A percentile compares a stretch with the other conserved stretches of the same genome.
Evolutionary conservation across 441 rosid species (phyloP).

Genomic region (Arabidopsis hybrid): DNA sequence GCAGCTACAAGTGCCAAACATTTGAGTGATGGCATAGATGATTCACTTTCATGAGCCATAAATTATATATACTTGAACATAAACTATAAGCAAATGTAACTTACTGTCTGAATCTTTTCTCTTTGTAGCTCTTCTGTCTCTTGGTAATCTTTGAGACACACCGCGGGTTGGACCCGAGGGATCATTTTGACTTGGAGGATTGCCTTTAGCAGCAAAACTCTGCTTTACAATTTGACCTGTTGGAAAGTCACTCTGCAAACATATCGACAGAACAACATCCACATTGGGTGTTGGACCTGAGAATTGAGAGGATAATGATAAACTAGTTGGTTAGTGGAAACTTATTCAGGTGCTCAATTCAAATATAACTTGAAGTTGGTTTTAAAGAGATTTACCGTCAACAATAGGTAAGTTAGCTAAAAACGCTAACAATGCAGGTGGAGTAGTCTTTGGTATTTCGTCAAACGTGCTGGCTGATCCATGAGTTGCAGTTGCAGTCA

Average conservation of each 20-base stretch:
- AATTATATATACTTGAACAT: not conserved
- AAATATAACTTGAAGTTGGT: constrained; percentile 19
- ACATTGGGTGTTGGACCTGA: constrained; percentile 84
- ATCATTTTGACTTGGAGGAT: constrained; percentile 67
- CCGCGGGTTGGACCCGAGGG: constrained; percentile 68
- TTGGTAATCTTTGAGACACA: constrained; percentile 70
- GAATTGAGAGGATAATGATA: constrained; percentile 10
- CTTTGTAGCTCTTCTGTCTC: constrained; percentile 69
- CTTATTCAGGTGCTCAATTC: constrained; percentile 14
- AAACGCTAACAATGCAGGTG: constrained; percentile 77
- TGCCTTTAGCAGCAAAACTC: constrained; percentile 51
- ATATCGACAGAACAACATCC: constrained; percentile 82
- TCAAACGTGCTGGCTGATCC: constrained; percentile 58
- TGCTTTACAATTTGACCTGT: constrained; percentile 55
- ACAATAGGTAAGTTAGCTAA: constrained; percentile 76
- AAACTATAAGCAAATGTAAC: constrained; percentile 34
- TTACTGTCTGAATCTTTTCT: constrained; percentile 73
- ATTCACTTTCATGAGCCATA: constrained; percentile 20
- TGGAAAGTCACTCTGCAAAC: constrained; percentile 81
- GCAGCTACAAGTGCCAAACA: constrained; percentile 10
- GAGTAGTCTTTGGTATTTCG: constrained; percentile 80
- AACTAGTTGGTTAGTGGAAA: constrained; percentile 24
- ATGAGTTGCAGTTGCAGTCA: constrained; percentile 49
- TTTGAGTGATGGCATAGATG: constrained; percentile 6
- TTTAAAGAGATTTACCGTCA: constrained; percentile 62